These are phyloP conservation scores for Taphrina populina DNA, from an alignment of 1,139 yeast genomes.

Conservation along the genomic window DNA sequence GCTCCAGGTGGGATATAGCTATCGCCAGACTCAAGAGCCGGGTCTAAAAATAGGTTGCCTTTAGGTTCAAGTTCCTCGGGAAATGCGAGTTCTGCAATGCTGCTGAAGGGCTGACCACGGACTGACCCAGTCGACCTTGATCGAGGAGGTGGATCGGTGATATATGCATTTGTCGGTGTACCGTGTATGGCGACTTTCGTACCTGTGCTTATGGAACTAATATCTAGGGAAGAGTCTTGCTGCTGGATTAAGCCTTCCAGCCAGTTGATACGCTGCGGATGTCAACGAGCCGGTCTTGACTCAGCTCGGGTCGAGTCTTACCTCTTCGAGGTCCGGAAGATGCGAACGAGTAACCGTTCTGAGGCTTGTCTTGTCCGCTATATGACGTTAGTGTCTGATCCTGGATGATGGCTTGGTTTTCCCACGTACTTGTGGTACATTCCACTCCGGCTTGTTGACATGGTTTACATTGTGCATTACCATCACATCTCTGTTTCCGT, in stretches of 20 bases:
- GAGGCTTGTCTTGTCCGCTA: slow-evolving; percentile 25
- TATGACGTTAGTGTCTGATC: background rate
- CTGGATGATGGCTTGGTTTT: background rate
- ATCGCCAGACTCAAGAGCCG: slow-evolving; percentile 21
- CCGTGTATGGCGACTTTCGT: slow-evolving; percentile 1
- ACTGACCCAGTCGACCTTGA: background rate
- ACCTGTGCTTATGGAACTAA: slow-evolving; percentile 10
- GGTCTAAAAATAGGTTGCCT: slow-evolving; percentile 25
- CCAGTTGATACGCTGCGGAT: slow-evolving; percentile 15
- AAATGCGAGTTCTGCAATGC: slow-evolving; percentile 8
- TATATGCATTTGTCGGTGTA: background rate
- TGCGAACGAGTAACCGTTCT: slow-evolving; percentile 24
- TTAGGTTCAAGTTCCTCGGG: slow-evolving; percentile 31
- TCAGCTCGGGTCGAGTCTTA: background rate
- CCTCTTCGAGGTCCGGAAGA: slow-evolving; percentile 30
- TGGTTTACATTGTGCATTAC: slow-evolving; percentile 26
- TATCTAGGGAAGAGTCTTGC: slow-evolving; percentile 8
- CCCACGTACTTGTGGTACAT: slow-evolving; percentile 17
- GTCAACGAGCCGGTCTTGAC: background rate
- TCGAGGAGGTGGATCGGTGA: slow-evolving; percentile 12
- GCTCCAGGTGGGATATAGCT: slow-evolving; percentile 21
- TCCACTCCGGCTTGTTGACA: slow-evolving; percentile 30
- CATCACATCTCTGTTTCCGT: slow-evolving; percentile 30
- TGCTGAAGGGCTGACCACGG: background rate
- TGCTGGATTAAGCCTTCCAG: slow-evolving; percentile 20